Conservation (phyloP, 768 basidiomycete genomes). For the Pisolithus sp. region DNA sequence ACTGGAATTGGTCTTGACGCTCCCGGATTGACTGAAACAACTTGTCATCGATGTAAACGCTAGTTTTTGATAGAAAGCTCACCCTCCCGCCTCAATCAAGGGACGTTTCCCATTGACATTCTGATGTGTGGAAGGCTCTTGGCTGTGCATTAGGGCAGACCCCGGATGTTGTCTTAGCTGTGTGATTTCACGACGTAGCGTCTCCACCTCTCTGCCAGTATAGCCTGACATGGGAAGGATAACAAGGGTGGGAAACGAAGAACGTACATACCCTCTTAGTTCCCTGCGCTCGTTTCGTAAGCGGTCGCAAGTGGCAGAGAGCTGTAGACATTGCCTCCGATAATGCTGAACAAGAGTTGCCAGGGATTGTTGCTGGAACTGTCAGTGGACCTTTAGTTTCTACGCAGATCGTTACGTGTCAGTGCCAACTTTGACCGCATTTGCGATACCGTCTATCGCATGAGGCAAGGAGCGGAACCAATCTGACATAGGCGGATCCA, state of each 20-base stretch:
- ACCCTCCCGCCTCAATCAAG: slow-evolving; percentile 43
- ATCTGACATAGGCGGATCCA: slow-evolving; percentile 75
- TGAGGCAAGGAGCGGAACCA: slow-evolving; percentile 69
- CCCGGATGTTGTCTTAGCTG: slow-evolving; percentile 35
- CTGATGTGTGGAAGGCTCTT: slow-evolving; percentile 30
- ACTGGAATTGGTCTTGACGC: slow-evolving; percentile 44
- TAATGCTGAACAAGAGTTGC: slow-evolving; percentile 61
- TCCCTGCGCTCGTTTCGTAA: slow-evolving; percentile 34
- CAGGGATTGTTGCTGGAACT: slow-evolving; percentile 81
- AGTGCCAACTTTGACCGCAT: slow-evolving; percentile 54
- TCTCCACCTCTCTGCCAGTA: slow-evolving; percentile 40
- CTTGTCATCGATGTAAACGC: background rate
- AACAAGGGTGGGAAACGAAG: background rate
- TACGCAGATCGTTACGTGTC: background rate
- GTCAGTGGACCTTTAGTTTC: background rate
- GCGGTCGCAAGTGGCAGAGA: slow-evolving; percentile 27
- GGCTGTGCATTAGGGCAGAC: slow-evolving; percentile 18
- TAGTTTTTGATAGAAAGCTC: slow-evolving; percentile 11
- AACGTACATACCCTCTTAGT: slow-evolving; percentile 46
- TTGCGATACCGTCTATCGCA: slow-evolving; percentile 57
- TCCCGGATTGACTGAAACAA: slow-evolving; percentile 13
- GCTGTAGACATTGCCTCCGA: slow-evolving; percentile 48
- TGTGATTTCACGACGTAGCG: slow-evolving; percentile 43
- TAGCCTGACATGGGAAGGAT: slow-evolving; percentile 2
- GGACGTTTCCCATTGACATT: slow-evolving; percentile 66